phyloP scores from a whole-genome alignment of 1,284 basidiomycete genomes.

The Mycosarcoma mackinlayi region DNA sequence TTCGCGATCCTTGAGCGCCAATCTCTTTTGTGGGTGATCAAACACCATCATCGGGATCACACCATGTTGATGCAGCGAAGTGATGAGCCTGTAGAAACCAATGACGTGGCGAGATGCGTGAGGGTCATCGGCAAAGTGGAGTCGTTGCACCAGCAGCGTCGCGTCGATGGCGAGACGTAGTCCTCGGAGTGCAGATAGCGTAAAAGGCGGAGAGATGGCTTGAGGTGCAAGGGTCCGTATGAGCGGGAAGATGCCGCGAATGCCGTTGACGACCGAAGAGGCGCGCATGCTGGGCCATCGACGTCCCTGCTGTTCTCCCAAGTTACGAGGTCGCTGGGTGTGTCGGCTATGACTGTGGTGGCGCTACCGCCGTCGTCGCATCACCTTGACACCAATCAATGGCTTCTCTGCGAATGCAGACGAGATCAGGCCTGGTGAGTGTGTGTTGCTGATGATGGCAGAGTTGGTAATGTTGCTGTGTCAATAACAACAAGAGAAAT shows the following conservation, averaged over 20 bases:
- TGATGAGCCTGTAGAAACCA: conserved; percentile 56
- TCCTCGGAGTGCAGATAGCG: conserved; percentile 33
- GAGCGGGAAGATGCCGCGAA: conserved; percentile 56
- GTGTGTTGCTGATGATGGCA: no score
- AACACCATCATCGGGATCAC: conserved; percentile 60
- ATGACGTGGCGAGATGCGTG: conserved; percentile 55
- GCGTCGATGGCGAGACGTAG: conserved; percentile 57
- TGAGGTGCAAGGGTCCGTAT: conserved; percentile 29
- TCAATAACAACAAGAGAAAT: no score
- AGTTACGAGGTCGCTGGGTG: no score
- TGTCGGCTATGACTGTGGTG: no score
- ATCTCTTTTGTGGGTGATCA: conserved; percentile 53
- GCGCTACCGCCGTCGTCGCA: no score
- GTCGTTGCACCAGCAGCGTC: conserved; percentile 48
- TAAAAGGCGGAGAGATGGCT: conserved; percentile 34
- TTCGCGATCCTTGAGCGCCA: conserved; percentile 53
- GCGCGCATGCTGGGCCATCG: conserved; percentile 24
- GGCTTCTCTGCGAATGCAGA: no score
- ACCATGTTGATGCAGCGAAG: conserved; percentile 40
- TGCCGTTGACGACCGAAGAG: conserved; percentile 20
- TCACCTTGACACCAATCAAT: no score
- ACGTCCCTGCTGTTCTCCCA: not conserved
- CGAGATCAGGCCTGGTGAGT: no score
- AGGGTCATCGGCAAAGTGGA: conserved; percentile 55
- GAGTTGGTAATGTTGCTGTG: no score